Evolutionary conservation across 805 yeast species (phyloP), one percentile per base, ranked within the genome.

Genomic region (Candida verbasci): DNA sequence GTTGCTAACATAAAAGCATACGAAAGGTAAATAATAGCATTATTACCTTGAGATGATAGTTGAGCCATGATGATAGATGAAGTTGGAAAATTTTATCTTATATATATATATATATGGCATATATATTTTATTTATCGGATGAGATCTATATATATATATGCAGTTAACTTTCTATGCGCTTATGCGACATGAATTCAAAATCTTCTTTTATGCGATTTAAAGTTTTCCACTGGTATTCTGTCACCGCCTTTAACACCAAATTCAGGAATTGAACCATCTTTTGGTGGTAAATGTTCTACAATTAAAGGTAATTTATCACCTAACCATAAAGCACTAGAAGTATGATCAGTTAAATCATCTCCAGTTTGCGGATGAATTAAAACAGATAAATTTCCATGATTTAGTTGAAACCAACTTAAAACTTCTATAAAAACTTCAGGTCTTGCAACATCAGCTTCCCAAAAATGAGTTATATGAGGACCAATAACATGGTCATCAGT

Each of bases 11-110:
- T 56, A 35, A 64, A 62, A 11, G 55, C 63, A 50, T 68, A 68
- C 6, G 65, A 52, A 37, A 62, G 44, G 43, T 66, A 68, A 7
- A 68, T 65, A 40, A 68, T 64, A 35, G 72, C 72, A 45, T 68
- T 68, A 42, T 55, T 61, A 22, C 71, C 73, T 37, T 55, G 62
- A 10, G 65, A 58, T 6, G 67, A 61, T 34, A 62, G 29, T 34
- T 52, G 42, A 22, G 52, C 53, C 62, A 56, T 56, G 6, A 16
- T 28, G 17, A 25, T 8, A 6, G 16, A 25, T 25, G 17, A 11
- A 24, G n/a, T 8, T 24, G 8, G 6, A 24, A 24, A n/a, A n/a
- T n/a, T n/a, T n/a, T n/a, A n/a, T n/a, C n/a, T n/a, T n/a, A n/a
- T n/a, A n/a, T n/a, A n/a, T n/a, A n/a, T n/a, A n/a, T n/a, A n/a